phyloP scores from a whole-genome alignment of 805 yeast genomes.

The Lipomyces spencermartinsiae region DNA sequence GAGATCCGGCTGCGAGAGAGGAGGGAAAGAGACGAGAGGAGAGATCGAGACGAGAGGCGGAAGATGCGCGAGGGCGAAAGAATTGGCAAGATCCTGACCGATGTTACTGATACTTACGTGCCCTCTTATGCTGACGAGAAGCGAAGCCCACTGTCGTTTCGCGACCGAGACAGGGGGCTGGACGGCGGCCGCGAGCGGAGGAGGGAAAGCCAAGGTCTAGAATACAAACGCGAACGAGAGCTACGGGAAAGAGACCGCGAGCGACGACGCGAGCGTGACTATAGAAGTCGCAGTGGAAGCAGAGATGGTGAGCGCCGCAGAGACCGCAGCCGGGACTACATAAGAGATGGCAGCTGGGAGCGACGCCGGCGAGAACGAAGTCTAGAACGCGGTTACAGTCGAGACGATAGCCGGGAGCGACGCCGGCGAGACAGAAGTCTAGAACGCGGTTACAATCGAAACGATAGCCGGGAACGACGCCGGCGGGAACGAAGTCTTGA shows the following conservation, averaged over 20 bases:
- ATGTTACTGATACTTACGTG: background rate
- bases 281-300: background rate
- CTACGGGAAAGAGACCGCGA: background rate
- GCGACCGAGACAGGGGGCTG: background rate
- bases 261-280: background rate
- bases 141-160: background rate
- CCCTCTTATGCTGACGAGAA: background rate
- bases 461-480: too few relatives aligned
- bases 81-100: background rate
- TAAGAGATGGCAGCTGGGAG: too few relatives aligned
- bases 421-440: background rate
- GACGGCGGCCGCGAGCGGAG: background rate
- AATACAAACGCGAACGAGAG: background rate
- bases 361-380: too few relatives aligned
- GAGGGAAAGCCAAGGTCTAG: background rate
- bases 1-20: slow-evolving; percentile 1
- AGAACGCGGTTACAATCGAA: background rate
- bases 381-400: background rate
- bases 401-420: too few relatives aligned
- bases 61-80: background rate
- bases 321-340: background rate
- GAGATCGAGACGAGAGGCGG: background rate
- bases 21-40: slow-evolving; percentile 7
- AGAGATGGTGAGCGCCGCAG: slow-evolving; percentile 4
- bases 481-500: background rate